phyloP scores from a whole-genome alignment of 805 yeast species.

The Kluyveromyces wickerhamii region DNA sequence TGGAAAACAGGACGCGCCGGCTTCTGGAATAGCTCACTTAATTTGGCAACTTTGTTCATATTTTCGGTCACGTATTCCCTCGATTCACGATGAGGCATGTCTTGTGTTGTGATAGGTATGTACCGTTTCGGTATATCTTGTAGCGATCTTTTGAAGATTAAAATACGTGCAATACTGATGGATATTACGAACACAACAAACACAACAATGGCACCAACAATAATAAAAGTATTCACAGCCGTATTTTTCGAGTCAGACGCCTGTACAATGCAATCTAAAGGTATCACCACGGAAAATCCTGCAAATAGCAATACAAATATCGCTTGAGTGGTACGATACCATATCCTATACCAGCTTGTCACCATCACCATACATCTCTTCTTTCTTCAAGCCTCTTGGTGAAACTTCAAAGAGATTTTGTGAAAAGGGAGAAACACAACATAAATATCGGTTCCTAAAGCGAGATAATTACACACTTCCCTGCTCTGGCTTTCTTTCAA shows the following conservation, averaged over 20 bases:
- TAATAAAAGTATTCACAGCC: conserved; percentile 75
- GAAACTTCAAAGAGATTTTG: no score
- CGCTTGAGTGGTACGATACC: conserved; percentile 11
- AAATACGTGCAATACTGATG: conserved; percentile 51
- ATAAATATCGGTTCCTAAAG: no score
- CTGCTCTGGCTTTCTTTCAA: no score
- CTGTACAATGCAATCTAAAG: conserved; percentile 68
- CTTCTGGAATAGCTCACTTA: conserved; percentile 32
- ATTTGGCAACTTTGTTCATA: conserved; percentile 35
- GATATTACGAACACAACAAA: conserved; percentile 44
- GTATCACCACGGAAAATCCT: conserved; percentile 62
- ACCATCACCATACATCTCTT: conserved; percentile 29
- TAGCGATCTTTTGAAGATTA: conserved; percentile 47
- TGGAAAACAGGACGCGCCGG: conserved; percentile 41
- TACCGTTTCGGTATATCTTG: conserved; percentile 75
- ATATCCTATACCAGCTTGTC: conserved; percentile 36
- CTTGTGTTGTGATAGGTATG: conserved; percentile 57
- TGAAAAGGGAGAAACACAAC: no score
- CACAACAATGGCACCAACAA: conserved; percentile 60
- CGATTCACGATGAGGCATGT: conserved; percentile 41
- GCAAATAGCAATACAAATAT: conserved; percentile 36
- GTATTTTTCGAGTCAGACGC: conserved; percentile 47
- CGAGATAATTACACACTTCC: no score
- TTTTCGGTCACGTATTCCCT: conserved; percentile 34
- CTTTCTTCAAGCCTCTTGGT: no score